A percentile compares a stretch with the other conserved stretches of the same genome.
Conservation (phyloP, 148 eudicot species). For the Rhododendron molle region DNA sequence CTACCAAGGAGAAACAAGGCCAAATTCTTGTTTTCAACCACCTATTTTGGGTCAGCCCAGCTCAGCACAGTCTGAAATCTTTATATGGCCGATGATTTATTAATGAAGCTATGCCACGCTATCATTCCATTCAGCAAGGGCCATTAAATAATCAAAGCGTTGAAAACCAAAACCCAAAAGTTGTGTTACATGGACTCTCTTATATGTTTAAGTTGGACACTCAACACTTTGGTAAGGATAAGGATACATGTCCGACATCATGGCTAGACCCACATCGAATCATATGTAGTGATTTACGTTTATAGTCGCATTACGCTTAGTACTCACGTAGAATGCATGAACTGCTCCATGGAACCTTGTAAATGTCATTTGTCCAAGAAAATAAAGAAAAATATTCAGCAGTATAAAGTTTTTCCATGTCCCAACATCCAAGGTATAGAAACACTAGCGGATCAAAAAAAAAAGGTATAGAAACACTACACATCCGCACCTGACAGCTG, state of each 20-base stretch:
- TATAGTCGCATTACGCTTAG: not conserved
- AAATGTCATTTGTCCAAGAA: too few relatives aligned
- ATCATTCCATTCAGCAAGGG: not conserved
- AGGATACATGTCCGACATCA: not conserved
- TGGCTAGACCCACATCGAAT: not conserved
- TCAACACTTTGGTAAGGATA: not conserved
- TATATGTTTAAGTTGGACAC: not conserved
- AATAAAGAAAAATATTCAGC: too few relatives aligned
- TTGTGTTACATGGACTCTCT: not conserved
- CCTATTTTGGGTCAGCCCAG: not conserved
- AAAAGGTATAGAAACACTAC: too few relatives aligned
- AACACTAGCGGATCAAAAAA: too few relatives aligned
- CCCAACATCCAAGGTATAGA: too few relatives aligned
- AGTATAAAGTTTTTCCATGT: too few relatives aligned
- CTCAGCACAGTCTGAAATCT: not conserved
- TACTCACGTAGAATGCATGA: too few relatives aligned
- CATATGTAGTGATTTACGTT: not conserved
- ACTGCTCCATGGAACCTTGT: too few relatives aligned
- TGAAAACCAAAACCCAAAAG: slow-evolving; percentile 1
- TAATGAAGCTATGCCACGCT: not conserved
- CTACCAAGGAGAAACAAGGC: not conserved
- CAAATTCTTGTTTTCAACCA: not conserved
- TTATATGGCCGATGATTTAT: not conserved
- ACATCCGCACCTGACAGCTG: not conserved
- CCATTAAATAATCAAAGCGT: not conserved